A percentile compares a stretch with the other conserved stretches of the same genome.
Evolutionary conservation across 306 rosid species (phyloP).

Genomic region (Psophocarpus tetragonolobus): DNA sequence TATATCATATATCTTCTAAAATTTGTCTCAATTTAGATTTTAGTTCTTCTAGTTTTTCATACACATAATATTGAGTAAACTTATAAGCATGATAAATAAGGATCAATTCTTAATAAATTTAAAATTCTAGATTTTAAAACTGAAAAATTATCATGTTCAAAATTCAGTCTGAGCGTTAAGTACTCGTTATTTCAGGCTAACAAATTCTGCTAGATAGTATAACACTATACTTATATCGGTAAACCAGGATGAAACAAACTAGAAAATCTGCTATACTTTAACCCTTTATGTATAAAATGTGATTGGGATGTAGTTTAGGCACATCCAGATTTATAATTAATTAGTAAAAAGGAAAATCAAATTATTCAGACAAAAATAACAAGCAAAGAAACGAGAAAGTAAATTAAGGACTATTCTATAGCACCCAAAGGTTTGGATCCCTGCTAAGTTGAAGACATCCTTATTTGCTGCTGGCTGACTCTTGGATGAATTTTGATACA

Average conservation of each 20-base stretch:
- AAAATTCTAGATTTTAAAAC: not conserved
- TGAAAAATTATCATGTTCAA: too few species aligned
- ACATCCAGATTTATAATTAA: conserved; percentile 24
- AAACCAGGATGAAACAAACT: conserved; percentile 3
- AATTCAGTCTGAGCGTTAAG: not conserved
- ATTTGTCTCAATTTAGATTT: too few species aligned
- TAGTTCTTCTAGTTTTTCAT: too few species aligned
- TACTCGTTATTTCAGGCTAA: not conserved
- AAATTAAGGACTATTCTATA: conserved; percentile 11
- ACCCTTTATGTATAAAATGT: conserved; percentile 18
- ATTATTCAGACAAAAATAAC: not conserved
- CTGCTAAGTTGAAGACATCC: conserved; percentile 32
- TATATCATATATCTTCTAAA: too few species aligned
- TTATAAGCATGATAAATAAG: not conserved
- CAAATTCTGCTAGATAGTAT: not conserved
- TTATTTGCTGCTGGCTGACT: conserved; percentile 22
- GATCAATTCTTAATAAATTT: not conserved
- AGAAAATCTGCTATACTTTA: not conserved
- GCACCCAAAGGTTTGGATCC: conserved; percentile 29
- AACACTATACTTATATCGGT: not conserved
- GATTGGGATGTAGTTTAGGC: not conserved
- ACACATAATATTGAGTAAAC: too few species aligned
- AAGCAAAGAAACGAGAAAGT: conserved; percentile 10
- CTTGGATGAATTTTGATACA: conserved; percentile 28
- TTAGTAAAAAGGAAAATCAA: conserved; percentile 5